Evolutionary conservation across 2,329 filamentous ascomycete species (phyloP), one percentile per base, ranked within the genome.

Genomic region (Neofusicoccum kwambonambiense): DNA sequence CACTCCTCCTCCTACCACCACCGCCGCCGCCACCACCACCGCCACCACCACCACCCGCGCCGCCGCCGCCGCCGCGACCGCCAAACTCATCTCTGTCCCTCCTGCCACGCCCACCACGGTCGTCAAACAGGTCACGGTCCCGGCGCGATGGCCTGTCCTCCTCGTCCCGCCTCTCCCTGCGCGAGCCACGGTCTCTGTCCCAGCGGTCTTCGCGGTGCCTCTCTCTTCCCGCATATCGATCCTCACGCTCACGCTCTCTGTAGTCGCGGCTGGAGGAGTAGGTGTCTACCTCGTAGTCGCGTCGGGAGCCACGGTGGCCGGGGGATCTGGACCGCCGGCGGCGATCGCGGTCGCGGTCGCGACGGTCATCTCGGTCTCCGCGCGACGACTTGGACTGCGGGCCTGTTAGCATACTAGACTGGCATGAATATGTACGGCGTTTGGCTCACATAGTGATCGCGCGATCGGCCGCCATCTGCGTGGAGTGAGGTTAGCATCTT

Each of bases 251-350:
- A 68, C 94, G 86, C 76, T 96, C 94, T 75, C 94, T 88, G 77
- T 97, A 96, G 80, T 90, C 93, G 70, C 94, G 90, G 79, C 93
- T 97, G 5, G 91, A 93, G 19, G 93, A 96, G 80, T 98, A 98
- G 64, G 91, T 89, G 78, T 97, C 93, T 77, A 87, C 85, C 70
- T 91, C 89, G 64, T 86, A 87, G 60, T 95, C 90, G 71, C 91
- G 88, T 70, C 89, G 83, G 65, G 89, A 86, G 69, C 87, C 82
- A 73, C 86, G 85, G 74, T 91, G 88, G 72, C 90, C 89, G 65
- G 93, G 93, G 17, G 94, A 98, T 75, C 94, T 89, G 67, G 93
- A 97, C 69, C 94, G 90, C 79, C 93, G 86, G 68, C 84, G 84
- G 71, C 84, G 79, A 50, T 83, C 80, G 42, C 56, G 56, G 56